Evolutionary conservation across 73 alveolate species (phyloP).

Genomic region (Stentor coeruleus): DNA sequence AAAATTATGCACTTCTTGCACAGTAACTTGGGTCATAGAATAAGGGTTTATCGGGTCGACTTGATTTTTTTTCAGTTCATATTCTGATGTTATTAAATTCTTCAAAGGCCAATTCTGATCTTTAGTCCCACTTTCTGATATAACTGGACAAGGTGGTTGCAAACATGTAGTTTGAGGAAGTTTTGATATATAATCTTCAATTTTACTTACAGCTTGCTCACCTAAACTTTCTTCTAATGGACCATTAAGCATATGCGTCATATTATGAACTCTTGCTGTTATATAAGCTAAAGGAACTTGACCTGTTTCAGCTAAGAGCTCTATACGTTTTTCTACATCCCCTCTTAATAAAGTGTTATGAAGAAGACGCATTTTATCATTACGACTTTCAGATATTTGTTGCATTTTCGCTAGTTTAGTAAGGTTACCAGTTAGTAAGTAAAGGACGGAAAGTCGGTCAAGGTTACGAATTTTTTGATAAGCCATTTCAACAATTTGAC

Average conservation of each 20-base stretch:
- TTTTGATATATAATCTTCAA: slow-evolving; percentile 22
- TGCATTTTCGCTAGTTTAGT: slow-evolving; percentile 69
- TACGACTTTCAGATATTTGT: slow-evolving; percentile 53
- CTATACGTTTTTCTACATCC: slow-evolving; percentile 65
- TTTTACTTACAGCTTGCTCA: slow-evolving; percentile 21
- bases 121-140: background rate
- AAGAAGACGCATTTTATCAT: slow-evolving; percentile 59
- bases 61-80: slow-evolving; percentile 9
- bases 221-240: slow-evolving; percentile 41
- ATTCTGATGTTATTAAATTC: slow-evolving; percentile 10
- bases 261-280: slow-evolving; percentile 62
- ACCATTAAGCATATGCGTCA: slow-evolving; percentile 42
- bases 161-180: slow-evolving; percentile 5
- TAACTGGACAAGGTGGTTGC: slow-evolving; percentile 17
- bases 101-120: slow-evolving; percentile 23
- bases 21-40: background rate
- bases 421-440: slow-evolving; percentile 72
- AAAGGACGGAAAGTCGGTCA: slow-evolving; percentile 84
- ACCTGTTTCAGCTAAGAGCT: slow-evolving; percentile 71
- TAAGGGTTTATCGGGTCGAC: slow-evolving; percentile 24
- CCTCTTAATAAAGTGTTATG: slow-evolving; percentile 68
- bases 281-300: slow-evolving; percentile 75
- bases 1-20: slow-evolving; percentile 9
- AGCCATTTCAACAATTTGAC: slow-evolving; percentile 89
- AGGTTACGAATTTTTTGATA: slow-evolving; percentile 74